Evolutionary conservation across 345 rosid species (phyloP).

Genomic region (Gynandropsis gynandra): DNA sequence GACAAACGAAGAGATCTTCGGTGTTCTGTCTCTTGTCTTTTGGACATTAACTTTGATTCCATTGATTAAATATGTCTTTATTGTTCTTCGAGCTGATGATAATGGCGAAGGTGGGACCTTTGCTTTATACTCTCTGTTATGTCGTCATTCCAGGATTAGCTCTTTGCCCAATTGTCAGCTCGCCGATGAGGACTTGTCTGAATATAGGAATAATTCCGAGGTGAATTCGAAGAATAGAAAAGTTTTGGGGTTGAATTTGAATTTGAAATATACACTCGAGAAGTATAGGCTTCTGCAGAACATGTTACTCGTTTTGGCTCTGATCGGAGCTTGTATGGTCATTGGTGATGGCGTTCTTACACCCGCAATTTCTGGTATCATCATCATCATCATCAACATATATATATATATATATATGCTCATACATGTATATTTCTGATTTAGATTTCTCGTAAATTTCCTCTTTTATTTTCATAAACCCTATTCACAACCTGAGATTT

Average conservation of each 20-base stretch:
- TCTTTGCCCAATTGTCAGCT: slow-evolving; percentile 72
- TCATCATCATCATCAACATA: too few relatives aligned
- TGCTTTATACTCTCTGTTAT: slow-evolving; percentile 70
- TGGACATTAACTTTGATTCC: slow-evolving; percentile 83
- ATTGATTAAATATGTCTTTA: slow-evolving; percentile 60
- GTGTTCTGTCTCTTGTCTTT: slow-evolving; percentile 73
- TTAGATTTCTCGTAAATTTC: slow-evolving; percentile 3
- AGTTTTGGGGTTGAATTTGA: slow-evolving; percentile 37
- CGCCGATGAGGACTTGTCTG: slow-evolving; percentile 71
- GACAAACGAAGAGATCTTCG: slow-evolving; percentile 83
- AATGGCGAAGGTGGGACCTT: slow-evolving; percentile 92
- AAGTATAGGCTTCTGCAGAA: slow-evolving; percentile 55
- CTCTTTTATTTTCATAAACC: too few relatives aligned
- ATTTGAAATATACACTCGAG: slow-evolving; percentile 60
- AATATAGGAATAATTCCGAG: slow-evolving; percentile 42
- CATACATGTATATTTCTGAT: too few relatives aligned
- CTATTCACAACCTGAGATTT: too few relatives aligned
- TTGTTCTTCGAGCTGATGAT: slow-evolving; percentile 81
- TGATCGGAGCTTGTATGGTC: slow-evolving; percentile 92
- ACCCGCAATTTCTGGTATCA: slow-evolving; percentile 84
- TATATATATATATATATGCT: too few relatives aligned
- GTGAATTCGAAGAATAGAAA: slow-evolving; percentile 24
- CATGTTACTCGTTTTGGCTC: slow-evolving; percentile 61
- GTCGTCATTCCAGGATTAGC: slow-evolving; percentile 71
- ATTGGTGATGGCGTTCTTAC: slow-evolving; percentile 93